Conservation (phyloP, 2,329 filamentous ascomycete species). For the Exophiala mesophila region DNA sequence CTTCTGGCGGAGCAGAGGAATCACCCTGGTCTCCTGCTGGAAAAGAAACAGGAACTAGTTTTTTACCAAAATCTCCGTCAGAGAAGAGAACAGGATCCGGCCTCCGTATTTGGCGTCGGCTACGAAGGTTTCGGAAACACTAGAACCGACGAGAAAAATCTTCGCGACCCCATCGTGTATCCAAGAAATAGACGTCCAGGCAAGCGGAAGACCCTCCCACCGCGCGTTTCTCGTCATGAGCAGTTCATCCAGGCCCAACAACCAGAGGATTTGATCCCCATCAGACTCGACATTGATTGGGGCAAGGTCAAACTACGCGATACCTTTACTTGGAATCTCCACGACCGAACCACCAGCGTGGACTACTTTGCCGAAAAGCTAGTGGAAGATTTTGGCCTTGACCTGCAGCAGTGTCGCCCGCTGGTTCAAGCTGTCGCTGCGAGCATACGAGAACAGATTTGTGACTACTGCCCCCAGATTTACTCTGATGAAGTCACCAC, state of each 20-base stretch:
- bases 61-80: slow-evolving; percentile 65
- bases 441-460: slow-evolving; percentile 79
- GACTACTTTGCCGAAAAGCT: slow-evolving; percentile 84
- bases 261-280: slow-evolving; percentile 83
- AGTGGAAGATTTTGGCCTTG: slow-evolving; percentile 78
- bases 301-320: slow-evolving; percentile 94
- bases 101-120: slow-evolving; percentile 61
- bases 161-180: slow-evolving; percentile 68
- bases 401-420: slow-evolving; percentile 56
- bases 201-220: slow-evolving; percentile 65
- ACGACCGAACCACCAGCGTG: slow-evolving; percentile 75
- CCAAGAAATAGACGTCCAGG: slow-evolving; percentile 72
- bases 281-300: slow-evolving; percentile 88
- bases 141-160: slow-evolving; percentile 62
- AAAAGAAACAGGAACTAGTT: slow-evolving; percentile 62
- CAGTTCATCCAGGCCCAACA: slow-evolving; percentile 82
- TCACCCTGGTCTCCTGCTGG: slow-evolving; percentile 54
- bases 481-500: slow-evolving; percentile 85
- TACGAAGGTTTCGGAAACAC: slow-evolving; percentile 89
- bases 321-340: slow-evolving; percentile 97
- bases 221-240: slow-evolving; percentile 74
- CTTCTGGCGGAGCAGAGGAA: slow-evolving; percentile 49
- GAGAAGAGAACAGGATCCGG: slow-evolving; percentile 53
- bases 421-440: slow-evolving; percentile 61
- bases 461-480: slow-evolving; percentile 88